Evolutionary conservation across 768 basidiomycete genomes (phyloP).

Genomic region (Mycena maculata): DNA sequence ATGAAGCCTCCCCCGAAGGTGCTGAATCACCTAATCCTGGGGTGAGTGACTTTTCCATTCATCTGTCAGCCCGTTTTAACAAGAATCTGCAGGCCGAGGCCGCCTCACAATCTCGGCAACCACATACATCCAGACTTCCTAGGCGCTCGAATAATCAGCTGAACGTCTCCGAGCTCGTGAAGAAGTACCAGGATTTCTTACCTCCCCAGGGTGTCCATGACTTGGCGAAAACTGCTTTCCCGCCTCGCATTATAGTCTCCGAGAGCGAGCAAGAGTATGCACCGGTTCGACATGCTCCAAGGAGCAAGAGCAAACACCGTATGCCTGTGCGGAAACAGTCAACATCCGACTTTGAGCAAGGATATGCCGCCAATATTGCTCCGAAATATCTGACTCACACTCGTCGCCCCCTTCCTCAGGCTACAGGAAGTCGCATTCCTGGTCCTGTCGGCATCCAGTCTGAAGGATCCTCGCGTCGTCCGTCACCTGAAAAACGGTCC

Average conservation of each 20-base stretch:
- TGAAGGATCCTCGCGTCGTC: constrained; percentile 68
- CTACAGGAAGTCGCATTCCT: constrained; percentile 60
- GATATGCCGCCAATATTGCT: constrained; percentile 94
- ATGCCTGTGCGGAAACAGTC: constrained; percentile 65
- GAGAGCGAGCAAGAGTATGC: constrained; percentile 85
- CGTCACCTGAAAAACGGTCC: constrained; percentile 80
- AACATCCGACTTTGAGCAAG: constrained; percentile 88
- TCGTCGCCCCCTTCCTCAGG: constrained; percentile 56
- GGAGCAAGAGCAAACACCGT: constrained; percentile 64
- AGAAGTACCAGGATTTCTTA: constrained; percentile 81
- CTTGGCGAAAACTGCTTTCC: constrained; percentile 74
- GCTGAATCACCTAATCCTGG: constrained; percentile 34
- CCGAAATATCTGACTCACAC: constrained; percentile 74
- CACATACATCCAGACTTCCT: constrained; percentile 70
- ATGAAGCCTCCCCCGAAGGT: constrained; percentile 40
- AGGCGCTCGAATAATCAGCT: constrained; percentile 66
- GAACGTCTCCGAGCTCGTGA: constrained; percentile 87
- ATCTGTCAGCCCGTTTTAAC: constrained; percentile 10
- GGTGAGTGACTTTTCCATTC: constrained; percentile 38
- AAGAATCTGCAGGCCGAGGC: constrained; percentile 37
- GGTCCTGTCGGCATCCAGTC: constrained; percentile 67
- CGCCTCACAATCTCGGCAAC: constrained; percentile 31
- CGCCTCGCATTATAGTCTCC: constrained; percentile 70
- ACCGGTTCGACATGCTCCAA: constrained; percentile 52
- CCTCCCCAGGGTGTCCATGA: constrained; percentile 80